Percentiles rank a stretch among this genome's conserved stretches.
Evolutionary conservation across 768 basidiomycete genomes (phyloP).

Genomic region (Pulveroboletus sp.): DNA sequence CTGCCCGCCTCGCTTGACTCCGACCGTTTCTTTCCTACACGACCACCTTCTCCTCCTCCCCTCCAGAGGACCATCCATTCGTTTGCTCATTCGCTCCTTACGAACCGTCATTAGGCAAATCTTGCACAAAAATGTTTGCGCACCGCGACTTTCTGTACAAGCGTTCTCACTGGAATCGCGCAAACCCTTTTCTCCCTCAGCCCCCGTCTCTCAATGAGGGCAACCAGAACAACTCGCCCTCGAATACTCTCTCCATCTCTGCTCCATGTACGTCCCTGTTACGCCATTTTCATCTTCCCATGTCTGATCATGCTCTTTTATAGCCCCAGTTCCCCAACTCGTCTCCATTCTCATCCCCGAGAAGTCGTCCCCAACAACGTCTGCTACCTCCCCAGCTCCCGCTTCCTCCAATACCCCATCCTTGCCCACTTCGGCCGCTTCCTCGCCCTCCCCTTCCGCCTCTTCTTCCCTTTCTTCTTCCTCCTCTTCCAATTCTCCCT

Average conservation of each 20-base stretch:
- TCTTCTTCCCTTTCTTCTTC: constrained; percentile 3
- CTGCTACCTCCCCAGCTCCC: constrained; percentile 15
- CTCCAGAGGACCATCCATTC: constrained; percentile 13
- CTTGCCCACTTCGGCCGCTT: not conserved
- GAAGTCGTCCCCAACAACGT: constrained; percentile 7
- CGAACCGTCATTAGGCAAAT: not conserved
- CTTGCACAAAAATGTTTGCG: constrained; percentile 9
- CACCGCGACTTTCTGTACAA: constrained; percentile 14
- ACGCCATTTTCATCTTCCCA: accelerated
- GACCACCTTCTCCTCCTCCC: not conserved
- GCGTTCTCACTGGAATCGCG: constrained; percentile 7
- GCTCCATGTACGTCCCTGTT: not conserved
- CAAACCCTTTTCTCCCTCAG: constrained; percentile 5
- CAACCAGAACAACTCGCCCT: not conserved
- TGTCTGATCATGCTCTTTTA: not conserved
- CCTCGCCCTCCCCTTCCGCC: constrained; percentile 1
- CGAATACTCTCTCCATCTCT: not conserved
- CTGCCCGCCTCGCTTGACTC: too few species aligned
- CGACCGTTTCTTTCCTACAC: too few species aligned
- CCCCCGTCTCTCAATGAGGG: accelerated
- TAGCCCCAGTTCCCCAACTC: not conserved
- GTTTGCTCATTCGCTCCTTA: constrained; percentile 23
- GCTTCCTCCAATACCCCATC: constrained; percentile 3
- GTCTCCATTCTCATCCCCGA: not conserved
- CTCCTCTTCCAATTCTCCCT: constrained; percentile 8